Conservation (phyloP, 2,329 filamentous ascomycete species). For the Fusarium zealandicum region DNA sequence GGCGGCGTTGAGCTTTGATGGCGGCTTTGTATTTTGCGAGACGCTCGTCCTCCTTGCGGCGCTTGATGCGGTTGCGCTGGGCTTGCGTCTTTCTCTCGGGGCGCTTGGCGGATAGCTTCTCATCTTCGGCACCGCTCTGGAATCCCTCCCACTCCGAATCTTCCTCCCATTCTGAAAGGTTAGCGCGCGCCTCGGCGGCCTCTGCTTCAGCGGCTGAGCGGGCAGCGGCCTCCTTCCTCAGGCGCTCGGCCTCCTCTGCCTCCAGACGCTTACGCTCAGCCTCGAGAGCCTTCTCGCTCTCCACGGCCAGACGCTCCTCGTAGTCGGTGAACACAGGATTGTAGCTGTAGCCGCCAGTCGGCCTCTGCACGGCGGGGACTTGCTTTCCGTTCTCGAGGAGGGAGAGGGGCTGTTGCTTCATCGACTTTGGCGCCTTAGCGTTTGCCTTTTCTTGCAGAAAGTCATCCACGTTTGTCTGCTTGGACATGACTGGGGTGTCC, state of each 20-base stretch:
- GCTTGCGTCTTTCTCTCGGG: slow-evolving; percentile 84
- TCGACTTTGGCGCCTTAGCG: slow-evolving; percentile 75
- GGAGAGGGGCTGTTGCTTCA: slow-evolving; percentile 80
- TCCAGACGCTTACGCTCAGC: slow-evolving; percentile 77
- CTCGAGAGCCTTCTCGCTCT: slow-evolving; percentile 80
- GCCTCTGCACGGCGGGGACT: slow-evolving; percentile 79
- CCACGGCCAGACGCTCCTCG: slow-evolving; percentile 74
- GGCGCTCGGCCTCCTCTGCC: slow-evolving; percentile 70
- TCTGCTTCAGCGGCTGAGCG: slow-evolving; percentile 77
- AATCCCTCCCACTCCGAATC: slow-evolving; percentile 92
- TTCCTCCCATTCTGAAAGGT: slow-evolving; percentile 77
- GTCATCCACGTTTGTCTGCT: slow-evolving; percentile 50
- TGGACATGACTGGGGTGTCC: slow-evolving; percentile 56
- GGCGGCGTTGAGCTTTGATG: slow-evolving; percentile 75
- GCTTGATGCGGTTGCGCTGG: slow-evolving; percentile 87
- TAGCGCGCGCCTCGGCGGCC: slow-evolving; percentile 71
- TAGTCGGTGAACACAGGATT: slow-evolving; percentile 91
- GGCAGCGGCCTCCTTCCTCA: slow-evolving; percentile 72
- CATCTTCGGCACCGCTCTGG: slow-evolving; percentile 80
- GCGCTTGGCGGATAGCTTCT: slow-evolving; percentile 68
- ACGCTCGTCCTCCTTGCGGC: slow-evolving; percentile 86
- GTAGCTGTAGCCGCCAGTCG: slow-evolving; percentile 86
- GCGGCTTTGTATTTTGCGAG: slow-evolving; percentile 77
- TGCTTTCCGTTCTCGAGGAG: slow-evolving; percentile 82
- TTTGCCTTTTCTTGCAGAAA: slow-evolving; percentile 73